Conservation (phyloP, 2,329 filamentous ascomycete species). For the Aspergillus transmontanensis region DNA sequence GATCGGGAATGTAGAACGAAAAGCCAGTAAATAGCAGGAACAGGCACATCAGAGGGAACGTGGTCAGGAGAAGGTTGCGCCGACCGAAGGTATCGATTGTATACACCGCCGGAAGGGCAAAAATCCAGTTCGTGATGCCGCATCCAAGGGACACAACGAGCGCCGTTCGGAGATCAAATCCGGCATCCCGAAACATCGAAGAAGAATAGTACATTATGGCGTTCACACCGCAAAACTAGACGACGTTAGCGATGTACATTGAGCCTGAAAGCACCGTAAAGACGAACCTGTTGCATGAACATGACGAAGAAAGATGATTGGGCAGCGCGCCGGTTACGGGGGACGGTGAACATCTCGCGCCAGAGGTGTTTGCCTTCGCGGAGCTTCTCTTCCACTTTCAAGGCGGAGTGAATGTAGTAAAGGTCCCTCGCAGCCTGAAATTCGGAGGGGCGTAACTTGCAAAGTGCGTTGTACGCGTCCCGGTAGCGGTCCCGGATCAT, state of each 20-base stretch:
- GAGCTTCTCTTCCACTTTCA: conserved; percentile 60
- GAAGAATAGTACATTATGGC: conserved; percentile 65
- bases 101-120: conserved; percentile 64
- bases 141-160: conserved; percentile 62
- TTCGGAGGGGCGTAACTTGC: conserved; percentile 46
- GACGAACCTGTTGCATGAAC: conserved; percentile 64
- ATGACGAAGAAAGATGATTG: conserved; percentile 65
- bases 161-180: conserved; percentile 52
- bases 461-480: conserved; percentile 47
- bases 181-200: conserved; percentile 27
- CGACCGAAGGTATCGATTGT: conserved; percentile 71
- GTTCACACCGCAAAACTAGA: conserved; percentile 52
- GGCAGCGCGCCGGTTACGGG: conserved; percentile 64
- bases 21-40: conserved; percentile 57
- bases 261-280: neutral
- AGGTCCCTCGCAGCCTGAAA: conserved; percentile 49
- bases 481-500: conserved; percentile 47
- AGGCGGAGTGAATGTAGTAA: conserved; percentile 55
- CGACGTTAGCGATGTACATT: neutral
- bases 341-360: conserved; percentile 59
- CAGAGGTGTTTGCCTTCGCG: conserved; percentile 52
- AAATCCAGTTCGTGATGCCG: conserved; percentile 66
- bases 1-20: conserved; percentile 53
- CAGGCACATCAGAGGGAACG: conserved; percentile 65
- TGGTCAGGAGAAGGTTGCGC: conserved; percentile 63